phyloP scores from a whole-genome alignment of 2,329 filamentous ascomycete genomes.

The Geosmithia morbida region DNA sequence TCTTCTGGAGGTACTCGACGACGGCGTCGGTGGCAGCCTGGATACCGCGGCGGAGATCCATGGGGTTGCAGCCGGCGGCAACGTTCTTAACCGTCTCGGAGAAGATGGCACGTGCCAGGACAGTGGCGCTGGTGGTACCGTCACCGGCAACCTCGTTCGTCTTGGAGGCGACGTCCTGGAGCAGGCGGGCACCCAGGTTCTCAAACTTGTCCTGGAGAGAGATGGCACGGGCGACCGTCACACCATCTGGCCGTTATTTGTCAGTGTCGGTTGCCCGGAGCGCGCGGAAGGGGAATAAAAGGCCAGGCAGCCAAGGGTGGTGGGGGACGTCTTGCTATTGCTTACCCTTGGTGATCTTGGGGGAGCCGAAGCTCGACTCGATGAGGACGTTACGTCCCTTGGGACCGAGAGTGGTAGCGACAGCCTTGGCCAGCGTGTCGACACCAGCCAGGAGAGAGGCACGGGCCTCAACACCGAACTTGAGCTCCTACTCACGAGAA shows the following conservation, averaged over 20 bases:
- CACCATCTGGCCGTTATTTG: conserved; percentile 48
- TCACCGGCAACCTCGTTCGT: conserved; percentile 99
- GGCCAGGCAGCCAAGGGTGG: no score
- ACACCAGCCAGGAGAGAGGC: conserved; percentile 84
- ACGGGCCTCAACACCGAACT: conserved; percentile 92
- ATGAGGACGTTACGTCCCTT: conserved; percentile 98
- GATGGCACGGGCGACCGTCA: conserved; percentile 80
- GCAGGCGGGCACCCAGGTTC: conserved; percentile 91
- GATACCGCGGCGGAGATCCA: conserved; percentile 94
- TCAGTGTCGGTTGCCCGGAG: conserved; percentile 8
- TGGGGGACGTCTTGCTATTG: neutral
- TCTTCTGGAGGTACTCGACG: conserved; percentile 82
- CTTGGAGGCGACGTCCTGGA: conserved; percentile 98
- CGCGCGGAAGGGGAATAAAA: no score
- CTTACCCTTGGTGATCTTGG: conserved; percentile 97
- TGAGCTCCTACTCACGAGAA: conserved; percentile 57
- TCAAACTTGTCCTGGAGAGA: conserved; percentile 97
- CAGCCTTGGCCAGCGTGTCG: conserved; percentile 90
- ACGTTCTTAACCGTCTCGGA: conserved; percentile 99
- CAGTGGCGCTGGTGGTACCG: conserved; percentile 94
- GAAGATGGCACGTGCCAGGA: conserved; percentile 95
- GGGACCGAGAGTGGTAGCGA: conserved; percentile 89
- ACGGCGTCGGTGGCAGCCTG: conserved; percentile 93
- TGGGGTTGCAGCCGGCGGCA: conserved; percentile 97
- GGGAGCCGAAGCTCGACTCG: conserved; percentile 95